These are phyloP conservation scores for Salicornia ramosissima DNA, from an alignment of 148 eudicot species.

Conservation along the genomic window DNA sequence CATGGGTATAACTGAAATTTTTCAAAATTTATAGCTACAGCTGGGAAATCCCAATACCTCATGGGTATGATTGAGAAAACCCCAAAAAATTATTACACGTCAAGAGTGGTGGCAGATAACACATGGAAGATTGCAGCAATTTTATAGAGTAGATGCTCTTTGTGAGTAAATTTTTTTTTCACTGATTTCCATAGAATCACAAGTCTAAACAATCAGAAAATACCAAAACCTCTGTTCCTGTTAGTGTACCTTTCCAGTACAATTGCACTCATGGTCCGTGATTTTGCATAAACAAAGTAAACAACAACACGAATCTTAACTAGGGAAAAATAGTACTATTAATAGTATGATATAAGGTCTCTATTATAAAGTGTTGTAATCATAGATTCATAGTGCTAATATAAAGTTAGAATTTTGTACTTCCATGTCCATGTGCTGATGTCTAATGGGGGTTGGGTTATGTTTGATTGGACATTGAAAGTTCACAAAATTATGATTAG, in stretches of 20 bases:
- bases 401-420: conserved; percentile 12
- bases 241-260: conserved; percentile 36
- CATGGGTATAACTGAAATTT: too few relatives aligned
- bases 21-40: too few relatives aligned
- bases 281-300: conserved; percentile 17
- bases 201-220: conserved; percentile 34
- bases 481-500: conserved; percentile 9
- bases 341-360: conserved; percentile 14
- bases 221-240: conserved; percentile 28
- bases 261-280: conserved; percentile 26
- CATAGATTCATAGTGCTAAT: conserved; percentile 16
- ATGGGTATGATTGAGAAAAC: too few relatives aligned
- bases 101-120: conserved; percentile 26
- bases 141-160: conserved; percentile 10
- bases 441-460: conserved; percentile 9
- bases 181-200: conserved; percentile 32
- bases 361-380: conserved; percentile 7
- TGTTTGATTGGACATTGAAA: conserved; percentile 21
- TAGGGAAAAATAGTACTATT: conserved; percentile 20
- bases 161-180: conserved; percentile 4
- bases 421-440: conserved; percentile 27
- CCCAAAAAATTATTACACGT: conserved; percentile 16
- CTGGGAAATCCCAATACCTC: too few relatives aligned
- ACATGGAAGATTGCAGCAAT: conserved; percentile 26
- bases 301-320: conserved; percentile 25